Conservation (phyloP, 345 rosid genomes). For the Angophora floribunda region DNA sequence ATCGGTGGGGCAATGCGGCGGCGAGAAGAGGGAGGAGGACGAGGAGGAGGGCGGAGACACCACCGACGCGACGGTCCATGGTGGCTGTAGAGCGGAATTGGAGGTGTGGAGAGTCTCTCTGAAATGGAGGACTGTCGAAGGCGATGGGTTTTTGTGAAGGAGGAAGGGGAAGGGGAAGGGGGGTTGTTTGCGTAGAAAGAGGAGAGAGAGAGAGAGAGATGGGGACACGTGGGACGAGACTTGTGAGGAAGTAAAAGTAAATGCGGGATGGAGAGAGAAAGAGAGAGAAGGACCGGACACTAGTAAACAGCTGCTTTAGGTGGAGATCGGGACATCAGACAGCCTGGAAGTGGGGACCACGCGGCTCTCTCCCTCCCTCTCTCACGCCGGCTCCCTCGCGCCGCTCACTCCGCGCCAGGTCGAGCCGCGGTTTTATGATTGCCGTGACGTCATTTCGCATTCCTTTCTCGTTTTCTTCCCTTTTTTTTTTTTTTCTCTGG, state of each 20-base stretch:
- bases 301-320: background rate
- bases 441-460: too few relatives aligned
- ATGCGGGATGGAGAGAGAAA: background rate
- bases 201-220: background rate
- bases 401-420: background rate
- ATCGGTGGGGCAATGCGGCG: slow-evolving; percentile 17
- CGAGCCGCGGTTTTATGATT: background rate
- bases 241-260: background rate
- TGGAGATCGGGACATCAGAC: slow-evolving; percentile 5
- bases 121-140: background rate
- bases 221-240: background rate
- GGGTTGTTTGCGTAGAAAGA: background rate
- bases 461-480: background rate
- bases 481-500: too few relatives aligned
- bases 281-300: background rate
- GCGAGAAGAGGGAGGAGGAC: slow-evolving; percentile 4
- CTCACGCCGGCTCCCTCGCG: background rate
- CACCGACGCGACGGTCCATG: slow-evolving; percentile 47
- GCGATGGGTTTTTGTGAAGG: background rate
- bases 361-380: background rate
- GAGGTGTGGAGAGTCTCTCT: background rate
- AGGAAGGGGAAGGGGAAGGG: background rate
- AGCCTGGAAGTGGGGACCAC: slow-evolving; percentile 48
- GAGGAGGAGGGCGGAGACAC: slow-evolving; percentile 23
- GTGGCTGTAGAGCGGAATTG: background rate